phyloP scores from a whole-genome alignment of 495 filamentous ascomycete genomes.

The Thermothielavioides terrestris region DNA sequence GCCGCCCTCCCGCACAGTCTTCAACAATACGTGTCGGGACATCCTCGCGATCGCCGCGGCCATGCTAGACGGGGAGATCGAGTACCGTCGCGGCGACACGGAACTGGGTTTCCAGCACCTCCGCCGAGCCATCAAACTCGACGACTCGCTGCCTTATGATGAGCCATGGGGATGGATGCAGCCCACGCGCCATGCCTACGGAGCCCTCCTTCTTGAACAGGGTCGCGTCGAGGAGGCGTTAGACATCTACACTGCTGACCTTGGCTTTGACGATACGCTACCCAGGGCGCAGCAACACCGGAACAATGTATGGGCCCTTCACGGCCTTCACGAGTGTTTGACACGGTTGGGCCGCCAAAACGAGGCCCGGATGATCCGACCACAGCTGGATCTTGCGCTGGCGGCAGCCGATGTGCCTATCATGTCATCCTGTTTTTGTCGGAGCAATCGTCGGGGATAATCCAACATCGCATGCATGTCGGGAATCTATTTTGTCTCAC shows the following conservation, averaged over 20 bases:
- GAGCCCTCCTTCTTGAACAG: conserved; percentile 55
- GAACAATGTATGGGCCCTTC: conserved; percentile 61
- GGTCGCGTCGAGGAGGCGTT: conserved; percentile 46
- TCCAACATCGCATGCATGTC: no score
- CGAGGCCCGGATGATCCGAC: conserved; percentile 44
- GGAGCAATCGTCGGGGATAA: conserved; percentile 13
- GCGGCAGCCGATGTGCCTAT: conserved; percentile 53
- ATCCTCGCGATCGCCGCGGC: conserved; percentile 49
- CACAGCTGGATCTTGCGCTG: conserved; percentile 41
- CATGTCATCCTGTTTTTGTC: conserved; percentile 54
- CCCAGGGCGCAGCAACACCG: conserved; percentile 52
- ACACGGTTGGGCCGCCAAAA: conserved; percentile 36
- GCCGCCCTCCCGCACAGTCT: conserved; percentile 46
- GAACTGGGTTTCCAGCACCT: conserved; percentile 49
- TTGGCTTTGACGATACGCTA: conserved; percentile 48
- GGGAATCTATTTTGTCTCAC: no score
- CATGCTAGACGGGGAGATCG: conserved; percentile 63
- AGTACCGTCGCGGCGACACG: conserved; percentile 51
- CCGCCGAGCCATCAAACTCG: conserved; percentile 41
- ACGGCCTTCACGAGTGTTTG: conserved; percentile 58
- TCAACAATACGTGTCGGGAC: conserved; percentile 55
- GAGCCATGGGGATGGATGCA: conserved; percentile 70
- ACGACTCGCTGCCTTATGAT: conserved; percentile 52
- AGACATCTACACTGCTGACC: conserved; percentile 50
- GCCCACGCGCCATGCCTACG: conserved; percentile 56